Evolutionary conservation across 179 eudicot genomes (phyloP).

Genomic region (Amaranthus tricolor): DNA sequence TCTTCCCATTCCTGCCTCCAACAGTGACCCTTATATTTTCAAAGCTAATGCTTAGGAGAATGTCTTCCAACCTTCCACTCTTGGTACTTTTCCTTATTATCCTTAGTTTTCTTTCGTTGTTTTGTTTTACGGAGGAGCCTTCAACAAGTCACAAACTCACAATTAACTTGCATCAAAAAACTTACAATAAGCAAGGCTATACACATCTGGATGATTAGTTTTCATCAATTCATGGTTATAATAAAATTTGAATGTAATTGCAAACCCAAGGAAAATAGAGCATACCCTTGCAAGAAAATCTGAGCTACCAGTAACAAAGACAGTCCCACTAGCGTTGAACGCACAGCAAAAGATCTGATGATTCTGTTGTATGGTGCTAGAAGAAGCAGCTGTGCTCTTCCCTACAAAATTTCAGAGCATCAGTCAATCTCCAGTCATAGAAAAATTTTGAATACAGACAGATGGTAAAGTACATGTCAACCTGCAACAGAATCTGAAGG

Average conservation of each 20-base stretch:
- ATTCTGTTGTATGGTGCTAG: constrained; percentile 41
- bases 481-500: constrained; percentile 72
- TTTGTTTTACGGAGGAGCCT: neutral
- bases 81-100: too few species aligned
- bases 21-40: neutral
- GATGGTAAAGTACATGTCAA: constrained; percentile 20
- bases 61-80: too few species aligned
- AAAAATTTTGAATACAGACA: neutral
- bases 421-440: constrained; percentile 12
- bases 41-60: neutral
- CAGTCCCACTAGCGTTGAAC: constrained; percentile 84
- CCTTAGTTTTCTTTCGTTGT: neutral
- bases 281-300: constrained; percentile 89
- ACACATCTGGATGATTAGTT: neutral
- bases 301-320: constrained; percentile 95
- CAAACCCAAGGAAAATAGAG: constrained; percentile 2
- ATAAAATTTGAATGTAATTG: neutral
- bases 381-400: constrained; percentile 31
- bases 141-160: neutral
- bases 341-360: constrained; percentile 86
- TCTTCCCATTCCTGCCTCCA: neutral
- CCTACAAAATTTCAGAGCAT: constrained; percentile 37
- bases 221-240: neutral
- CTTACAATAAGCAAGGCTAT: neutral
- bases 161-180: too few species aligned